Evolutionary conservation across 2,329 filamentous ascomycete species (phyloP), one percentile per base, ranked within the genome.

Genomic region (Rhytidhysteron rufulum): DNA sequence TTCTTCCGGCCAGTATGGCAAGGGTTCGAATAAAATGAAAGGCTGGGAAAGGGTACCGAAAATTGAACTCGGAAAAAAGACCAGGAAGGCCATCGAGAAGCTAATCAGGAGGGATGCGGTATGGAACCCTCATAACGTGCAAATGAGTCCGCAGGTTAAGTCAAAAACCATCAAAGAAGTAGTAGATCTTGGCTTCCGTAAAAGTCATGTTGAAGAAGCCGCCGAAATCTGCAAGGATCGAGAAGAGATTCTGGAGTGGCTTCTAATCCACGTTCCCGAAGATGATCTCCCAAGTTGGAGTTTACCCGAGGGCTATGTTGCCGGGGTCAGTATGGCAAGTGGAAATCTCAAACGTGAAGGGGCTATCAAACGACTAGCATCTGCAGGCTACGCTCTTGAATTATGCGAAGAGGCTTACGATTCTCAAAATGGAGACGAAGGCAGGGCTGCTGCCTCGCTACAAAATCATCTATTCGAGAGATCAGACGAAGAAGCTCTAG

Each of bases 261-360:
- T 98, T 13, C 77, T 98, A 35, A 90, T 97, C 37, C 91, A 98
- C 65, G 89, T 98, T 2, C 93, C 93, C 1, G 93, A 98, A 60
- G 93, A 98, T 60, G 93, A 97, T 56, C 71, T 97, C n/a, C 93
- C 93, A 1, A 74, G 79, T 5, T 97, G 91, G 89, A 88, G 88
- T 53, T 71, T 98, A 31, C 93, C 93, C 0, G 90, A 94, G 66
- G 86, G 83, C 45, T 98, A 98, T 62, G 83, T 86, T 9, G 91
- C 90, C 20, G 93, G 93, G 17, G 83, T 97, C 19, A 88, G 84
- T 32, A 83, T 98, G 48, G 91, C 83, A 1, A 86, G 86, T 37
- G 85, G 83, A 5, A 85, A 96, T 60, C 65, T 96, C 45, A 86
- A 82, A 59, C 80, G 82, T 51, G 90, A 97, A 62, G 84, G 81